Base-by-base conservation (phyloP, 352 stramenopile species). In the Aphanomyces astaci region DNA sequence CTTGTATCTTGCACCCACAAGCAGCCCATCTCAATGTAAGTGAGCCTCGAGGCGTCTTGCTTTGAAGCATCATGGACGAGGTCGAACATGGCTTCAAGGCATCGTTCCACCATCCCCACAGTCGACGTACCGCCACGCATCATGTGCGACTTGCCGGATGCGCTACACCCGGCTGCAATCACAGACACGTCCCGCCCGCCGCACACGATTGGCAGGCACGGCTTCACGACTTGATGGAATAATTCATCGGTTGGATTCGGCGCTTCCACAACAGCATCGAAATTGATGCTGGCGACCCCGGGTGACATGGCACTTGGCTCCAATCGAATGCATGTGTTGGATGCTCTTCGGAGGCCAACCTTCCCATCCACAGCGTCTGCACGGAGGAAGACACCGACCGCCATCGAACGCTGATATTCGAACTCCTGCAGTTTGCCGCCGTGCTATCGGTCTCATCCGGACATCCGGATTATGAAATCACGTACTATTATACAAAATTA, bases 231-330 rank as follows among this genome's bases (percentile, higher is more conserved):
- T 45, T 78, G 70, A 33, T 77, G 30, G 49, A 89, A 90, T 25
- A 93, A 56, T 39, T 73, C 63, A 69, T 85, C 72, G 7, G 46
- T 32, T 19, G 72, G 28, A 3, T 72, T 33, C 9, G 1, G 9
- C 46, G 15, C n/a, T 72, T 90, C 82, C 28, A 79, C 90, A 27
- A 91, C 82, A 25, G 79, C 77, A 60, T 93, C 80, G 59, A 91
- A 93, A 30, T 75, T 82, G 73, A 93, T 89, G 56, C 76, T 90
- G 31, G 84, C 80, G 36, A 90, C 81, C 17, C 82, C 81, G 0
- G 82, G 81, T 33, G 81, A 90, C 78, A 91, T 84, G 22, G 82
- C 78, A 64, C 82, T 89, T 76, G 90, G 78, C 72, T 93, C 82
- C 27, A 93, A 52, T 0, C 83, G 81, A 52, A 90, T 78, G 48